These are phyloP conservation scores for Paraglomus brasilianum DNA, from an alignment of 192 early-diverging fungal species.

Conservation along the genomic window DNA sequence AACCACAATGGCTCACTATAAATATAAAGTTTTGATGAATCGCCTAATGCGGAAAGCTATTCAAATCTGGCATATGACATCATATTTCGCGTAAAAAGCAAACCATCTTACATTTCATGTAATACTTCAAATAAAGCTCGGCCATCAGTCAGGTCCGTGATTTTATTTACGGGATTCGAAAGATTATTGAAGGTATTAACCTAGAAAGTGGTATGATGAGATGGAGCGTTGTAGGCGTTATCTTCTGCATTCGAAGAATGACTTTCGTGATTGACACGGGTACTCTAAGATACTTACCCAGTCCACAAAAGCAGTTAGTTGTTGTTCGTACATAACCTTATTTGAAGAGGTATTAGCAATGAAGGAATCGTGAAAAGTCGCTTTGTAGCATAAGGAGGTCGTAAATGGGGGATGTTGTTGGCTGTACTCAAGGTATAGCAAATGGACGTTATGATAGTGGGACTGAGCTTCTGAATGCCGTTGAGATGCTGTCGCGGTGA, in stretches of 20 bases:
- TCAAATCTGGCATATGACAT: not conserved
- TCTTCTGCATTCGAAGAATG: not conserved
- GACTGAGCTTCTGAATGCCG: no score
- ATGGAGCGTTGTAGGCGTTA: not conserved
- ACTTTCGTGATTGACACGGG: not conserved
- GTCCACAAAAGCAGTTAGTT: conserved; percentile 37
- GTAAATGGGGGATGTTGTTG: no score
- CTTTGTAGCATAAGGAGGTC: no score
- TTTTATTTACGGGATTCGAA: conserved; percentile 41
- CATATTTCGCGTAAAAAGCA: not conserved
- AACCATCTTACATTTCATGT: conserved; percentile 73
- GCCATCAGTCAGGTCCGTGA: conserved; percentile 78
- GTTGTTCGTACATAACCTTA: no score
- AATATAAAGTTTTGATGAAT: conserved; percentile 10
- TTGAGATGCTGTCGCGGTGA: no score
- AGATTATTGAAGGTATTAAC: conserved; percentile 64
- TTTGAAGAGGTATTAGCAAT: no score
- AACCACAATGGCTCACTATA: conserved; percentile 89
- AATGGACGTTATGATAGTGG: no score
- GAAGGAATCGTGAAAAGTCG: no score
- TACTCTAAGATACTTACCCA: conserved; percentile 34
- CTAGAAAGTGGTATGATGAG: conserved; percentile 32
- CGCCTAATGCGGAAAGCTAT: not conserved
- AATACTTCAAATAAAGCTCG: conserved; percentile 80
- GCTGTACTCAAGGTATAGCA: no score